A percentile compares a stretch with the other conserved stretches of the same genome.
Conservation (phyloP, 352 stramenopile species). For the Pythium pectinolyticum region DNA sequence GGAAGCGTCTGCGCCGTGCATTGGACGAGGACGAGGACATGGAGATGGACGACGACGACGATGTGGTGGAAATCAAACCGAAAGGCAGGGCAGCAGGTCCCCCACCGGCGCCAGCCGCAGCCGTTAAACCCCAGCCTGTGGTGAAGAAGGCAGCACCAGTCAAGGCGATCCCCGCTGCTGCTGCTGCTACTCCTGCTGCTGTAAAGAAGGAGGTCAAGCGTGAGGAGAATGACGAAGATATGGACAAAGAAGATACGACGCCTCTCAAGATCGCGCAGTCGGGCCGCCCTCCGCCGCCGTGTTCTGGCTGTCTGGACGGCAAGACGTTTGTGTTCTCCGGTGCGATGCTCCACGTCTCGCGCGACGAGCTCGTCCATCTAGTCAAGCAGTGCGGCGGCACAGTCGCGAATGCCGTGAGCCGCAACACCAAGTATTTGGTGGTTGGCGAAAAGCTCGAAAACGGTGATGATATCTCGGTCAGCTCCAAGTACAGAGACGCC, state of each 20-base stretch:
- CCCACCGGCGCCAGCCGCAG: background rate
- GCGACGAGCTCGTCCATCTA: slow-evolving; percentile 69
- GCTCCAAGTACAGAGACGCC: slow-evolving; percentile 91
- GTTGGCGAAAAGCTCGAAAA: slow-evolving; percentile 67
- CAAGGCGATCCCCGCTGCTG: no score
- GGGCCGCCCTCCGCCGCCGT: slow-evolving; percentile 54
- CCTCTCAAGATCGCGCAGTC: slow-evolving; percentile 29
- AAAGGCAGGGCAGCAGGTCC: no score
- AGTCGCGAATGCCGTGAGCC: slow-evolving; percentile 60
- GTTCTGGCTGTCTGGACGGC: slow-evolving; percentile 67
- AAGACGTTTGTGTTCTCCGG: slow-evolving; percentile 80
- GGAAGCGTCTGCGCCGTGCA: slow-evolving; percentile 39
- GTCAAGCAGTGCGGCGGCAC: slow-evolving; percentile 78
- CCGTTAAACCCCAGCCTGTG: background rate
- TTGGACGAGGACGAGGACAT: slow-evolving; percentile 34
- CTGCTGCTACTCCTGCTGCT: background rate
- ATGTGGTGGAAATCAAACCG: slow-evolving; percentile 17
- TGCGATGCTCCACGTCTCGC: slow-evolving; percentile 53
- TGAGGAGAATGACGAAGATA: slow-evolving; percentile 8
- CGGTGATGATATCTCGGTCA: slow-evolving; percentile 50
- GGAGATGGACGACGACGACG: slow-evolving; percentile 25
- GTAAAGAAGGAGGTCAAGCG: slow-evolving; percentile 5
- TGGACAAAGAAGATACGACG: slow-evolving; percentile 13
- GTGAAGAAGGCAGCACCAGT: background rate
- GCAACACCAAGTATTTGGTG: slow-evolving; percentile 78